Percentiles rank a stretch among this genome's conserved stretches.
phyloP scores from a whole-genome alignment of 2,329 filamentous ascomycete genomes.

The Arthrinium phaeospermum region DNA sequence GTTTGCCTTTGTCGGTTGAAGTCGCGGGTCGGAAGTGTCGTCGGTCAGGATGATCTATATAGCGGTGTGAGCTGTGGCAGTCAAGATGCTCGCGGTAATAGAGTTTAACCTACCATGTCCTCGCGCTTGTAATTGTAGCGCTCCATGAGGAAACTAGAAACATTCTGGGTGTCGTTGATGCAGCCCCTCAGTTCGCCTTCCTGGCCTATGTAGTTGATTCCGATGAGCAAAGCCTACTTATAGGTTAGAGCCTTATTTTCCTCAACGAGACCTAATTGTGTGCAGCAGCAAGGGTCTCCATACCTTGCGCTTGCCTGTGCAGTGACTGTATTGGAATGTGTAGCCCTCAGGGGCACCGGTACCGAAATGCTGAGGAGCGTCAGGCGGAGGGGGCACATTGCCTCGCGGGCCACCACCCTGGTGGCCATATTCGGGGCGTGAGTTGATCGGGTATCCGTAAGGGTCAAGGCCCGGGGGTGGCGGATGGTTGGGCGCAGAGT shows the following conservation, averaged over 20 bases:
- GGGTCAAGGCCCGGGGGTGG: conserved; percentile 50
- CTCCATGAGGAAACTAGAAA: conserved; percentile 73
- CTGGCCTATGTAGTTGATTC: conserved; percentile 82
- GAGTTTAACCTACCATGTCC: conserved; percentile 61
- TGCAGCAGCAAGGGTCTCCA: not conserved
- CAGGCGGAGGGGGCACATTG: conserved; percentile 51
- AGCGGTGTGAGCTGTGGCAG: not conserved
- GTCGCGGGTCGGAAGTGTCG: conserved; percentile 72
- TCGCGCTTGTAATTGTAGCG: conserved; percentile 74
- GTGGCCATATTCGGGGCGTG: conserved; percentile 23
- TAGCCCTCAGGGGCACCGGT: conserved; percentile 72
- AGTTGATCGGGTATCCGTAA: conserved; percentile 52
- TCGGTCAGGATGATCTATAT: conserved; percentile 71
- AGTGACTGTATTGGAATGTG: conserved; percentile 78
- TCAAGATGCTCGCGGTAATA: not conserved
- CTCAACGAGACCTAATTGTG: not conserved
- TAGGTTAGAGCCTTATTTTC: not conserved
- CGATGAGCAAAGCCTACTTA: conserved; percentile 67
- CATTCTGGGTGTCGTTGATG: conserved; percentile 82
- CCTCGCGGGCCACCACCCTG: conserved; percentile 39
- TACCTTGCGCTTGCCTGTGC: conserved; percentile 70
- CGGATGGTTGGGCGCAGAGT: conserved; percentile 35
- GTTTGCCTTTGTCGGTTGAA: conserved; percentile 77
- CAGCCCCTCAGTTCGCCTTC: conserved; percentile 75
- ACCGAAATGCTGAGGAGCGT: conserved; percentile 63